Percentiles rank a stretch among this genome's conserved stretches.
Conservation (phyloP, 2,329 filamentous ascomycete genomes). For the Epichloe amarillans region DNA sequence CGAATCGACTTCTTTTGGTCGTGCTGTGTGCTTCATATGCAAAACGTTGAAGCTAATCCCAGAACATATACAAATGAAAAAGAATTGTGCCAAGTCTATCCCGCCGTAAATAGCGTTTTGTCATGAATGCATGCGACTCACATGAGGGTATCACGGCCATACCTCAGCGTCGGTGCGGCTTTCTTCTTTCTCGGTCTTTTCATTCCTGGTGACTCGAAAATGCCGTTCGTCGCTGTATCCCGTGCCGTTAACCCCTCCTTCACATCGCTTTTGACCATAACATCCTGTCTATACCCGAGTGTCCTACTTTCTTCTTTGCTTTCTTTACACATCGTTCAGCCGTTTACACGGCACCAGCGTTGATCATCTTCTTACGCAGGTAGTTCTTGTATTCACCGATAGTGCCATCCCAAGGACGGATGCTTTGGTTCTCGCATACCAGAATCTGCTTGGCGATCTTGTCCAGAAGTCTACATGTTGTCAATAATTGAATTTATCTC, state of each 20-base stretch:
- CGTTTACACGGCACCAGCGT: constrained; percentile 69
- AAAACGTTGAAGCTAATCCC: neutral
- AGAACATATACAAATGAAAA: constrained; percentile 8
- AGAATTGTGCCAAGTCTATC: constrained; percentile 19
- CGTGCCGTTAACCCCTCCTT: constrained; percentile 8
- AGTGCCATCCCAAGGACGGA: constrained; percentile 72
- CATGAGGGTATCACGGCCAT: constrained; percentile 17
- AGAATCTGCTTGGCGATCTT: constrained; percentile 99
- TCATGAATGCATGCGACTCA: constrained; percentile 14
- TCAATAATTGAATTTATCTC: constrained; percentile 8
- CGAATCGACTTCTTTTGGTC: neutral
- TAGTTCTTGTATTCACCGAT: constrained; percentile 98
- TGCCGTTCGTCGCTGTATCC: constrained; percentile 7
- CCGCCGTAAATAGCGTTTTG: constrained; percentile 14
- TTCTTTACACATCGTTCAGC: constrained; percentile 1
- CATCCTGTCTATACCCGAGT: constrained; percentile 11
- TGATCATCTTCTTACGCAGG: constrained; percentile 97
- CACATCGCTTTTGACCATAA: constrained; percentile 4
- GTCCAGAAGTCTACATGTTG: constrained; percentile 63
- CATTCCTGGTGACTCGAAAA: constrained; percentile 10
- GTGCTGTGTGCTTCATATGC: neutral
- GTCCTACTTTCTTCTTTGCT: neutral
- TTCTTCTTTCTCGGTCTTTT: neutral
- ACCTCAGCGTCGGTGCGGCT: constrained; percentile 17
- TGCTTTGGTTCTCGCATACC: constrained; percentile 96